Evolutionary conservation across 2,329 filamentous ascomycete species (phyloP), one percentile per base, ranked within the genome.

Genomic region (Aspergillus sp.): DNA sequence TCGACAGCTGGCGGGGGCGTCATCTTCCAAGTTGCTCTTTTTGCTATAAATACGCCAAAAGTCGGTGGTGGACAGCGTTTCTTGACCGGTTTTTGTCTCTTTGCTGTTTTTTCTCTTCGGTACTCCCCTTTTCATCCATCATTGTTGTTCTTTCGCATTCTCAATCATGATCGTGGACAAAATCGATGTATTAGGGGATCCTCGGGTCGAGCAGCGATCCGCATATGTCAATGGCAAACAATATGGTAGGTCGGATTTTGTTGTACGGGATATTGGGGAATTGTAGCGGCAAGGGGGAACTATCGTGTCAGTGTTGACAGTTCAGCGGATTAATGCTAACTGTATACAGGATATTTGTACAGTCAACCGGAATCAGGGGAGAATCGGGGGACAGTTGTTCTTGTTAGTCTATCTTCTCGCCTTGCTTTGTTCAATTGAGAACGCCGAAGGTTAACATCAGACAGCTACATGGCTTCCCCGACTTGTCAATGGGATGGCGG

Each of bases 401-500:
- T 83, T 49, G 75, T 81, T 57, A 47, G 60, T 51, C 38, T 27
- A 7, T 5, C 1, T 10, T 38, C 10, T 10, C 7, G 7, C 6
- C 3, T 15, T 4, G 17, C 20, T 43, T 43, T n/a, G 25, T 5
- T 9, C 1, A 38, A n/a, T 9, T 35, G 10, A 10, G 10, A 30
- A 12, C 4, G 12, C 12, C 25, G 25, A 17, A 25, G 7, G 9
- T 32, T 50, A 32, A 52, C 22, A 15, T 3, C 32, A 12, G 15
- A 38, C 46, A 79, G 76, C 73, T 87, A 61, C 86, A 90, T 68
- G 90, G 90, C 55, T 94, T 84, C 71, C 90, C 90, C 0, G 90
- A 95, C 68, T 70, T 93, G 15, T 81, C 82, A 7, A 83, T 90
- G 62, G 89, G 86, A 62, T 97, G 91, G 91, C 84, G 90, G 52